Evolutionary conservation across 2,329 filamentous ascomycete species (phyloP).

Genomic region (Pseudocercospora musae): DNA sequence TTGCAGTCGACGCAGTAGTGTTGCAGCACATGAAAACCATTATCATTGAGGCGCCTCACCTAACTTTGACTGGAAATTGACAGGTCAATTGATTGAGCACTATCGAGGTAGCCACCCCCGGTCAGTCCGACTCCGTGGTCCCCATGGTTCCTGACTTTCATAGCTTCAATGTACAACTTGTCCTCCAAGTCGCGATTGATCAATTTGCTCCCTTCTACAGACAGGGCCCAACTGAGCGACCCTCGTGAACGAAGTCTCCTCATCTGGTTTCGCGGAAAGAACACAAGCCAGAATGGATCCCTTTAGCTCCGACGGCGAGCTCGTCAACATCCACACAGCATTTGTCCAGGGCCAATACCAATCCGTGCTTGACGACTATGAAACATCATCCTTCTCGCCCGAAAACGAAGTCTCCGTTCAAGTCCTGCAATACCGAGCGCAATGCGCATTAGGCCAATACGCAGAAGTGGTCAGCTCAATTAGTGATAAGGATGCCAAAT

Average conservation of each 20-base stretch:
- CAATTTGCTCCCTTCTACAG: background rate
- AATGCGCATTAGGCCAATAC: slow-evolving; percentile 76
- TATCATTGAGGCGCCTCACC: no score
- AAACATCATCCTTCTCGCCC: slow-evolving; percentile 72
- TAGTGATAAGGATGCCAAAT: slow-evolving; percentile 59
- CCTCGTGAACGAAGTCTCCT: background rate
- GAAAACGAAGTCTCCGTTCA: slow-evolving; percentile 75
- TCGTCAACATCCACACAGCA: slow-evolving; percentile 65
- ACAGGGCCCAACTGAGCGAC: background rate
- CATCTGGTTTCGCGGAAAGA: background rate
- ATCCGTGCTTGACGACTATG: slow-evolving; percentile 74
- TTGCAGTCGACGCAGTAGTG: no score
- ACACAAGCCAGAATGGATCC: slow-evolving; percentile 54
- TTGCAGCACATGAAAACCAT: no score
- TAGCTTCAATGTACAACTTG: background rate
- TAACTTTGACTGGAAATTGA: background rate
- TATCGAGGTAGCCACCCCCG: background rate
- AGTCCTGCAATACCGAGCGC: slow-evolving; percentile 75
- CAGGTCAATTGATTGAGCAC: background rate
- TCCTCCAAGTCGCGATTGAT: background rate
- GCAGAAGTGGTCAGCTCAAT: slow-evolving; percentile 67
- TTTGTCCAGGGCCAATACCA: slow-evolving; percentile 79
- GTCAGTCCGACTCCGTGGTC: no score
- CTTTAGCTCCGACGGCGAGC: slow-evolving; percentile 63
- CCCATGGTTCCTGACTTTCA: background rate